Percentiles rank a stretch among this genome's conserved stretches.
Conservation (phyloP, 257 asterid species). For the Solanum arcanum region DNA sequence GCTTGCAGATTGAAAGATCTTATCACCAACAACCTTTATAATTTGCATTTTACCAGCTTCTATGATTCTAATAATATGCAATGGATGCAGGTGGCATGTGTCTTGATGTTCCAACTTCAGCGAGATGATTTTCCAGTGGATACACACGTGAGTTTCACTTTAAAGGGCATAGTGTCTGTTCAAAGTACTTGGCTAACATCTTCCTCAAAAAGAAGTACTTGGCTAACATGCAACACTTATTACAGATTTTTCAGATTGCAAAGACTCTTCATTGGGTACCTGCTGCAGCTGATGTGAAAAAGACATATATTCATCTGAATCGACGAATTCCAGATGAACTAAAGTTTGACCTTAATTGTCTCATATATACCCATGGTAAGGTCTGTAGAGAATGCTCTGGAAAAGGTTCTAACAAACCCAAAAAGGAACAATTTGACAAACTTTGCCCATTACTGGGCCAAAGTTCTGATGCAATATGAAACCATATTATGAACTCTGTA, state of each 20-base stretch:
- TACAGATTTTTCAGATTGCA: slow-evolving; percentile 71
- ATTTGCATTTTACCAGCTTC: neutral
- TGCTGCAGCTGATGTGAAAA: slow-evolving; percentile 38
- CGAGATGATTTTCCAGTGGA: slow-evolving; percentile 82
- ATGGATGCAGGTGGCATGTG: slow-evolving; percentile 71
- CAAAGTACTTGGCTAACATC: neutral
- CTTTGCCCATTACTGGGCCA: slow-evolving; percentile 44
- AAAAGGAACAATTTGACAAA: slow-evolving; percentile 11
- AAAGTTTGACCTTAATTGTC: slow-evolving; percentile 82
- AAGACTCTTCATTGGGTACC: slow-evolving; percentile 77
- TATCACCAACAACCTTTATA: neutral
- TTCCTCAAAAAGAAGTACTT: neutral
- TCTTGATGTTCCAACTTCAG: slow-evolving; percentile 79
- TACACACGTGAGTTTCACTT: slow-evolving; percentile 55
- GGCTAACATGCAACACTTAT: neutral
- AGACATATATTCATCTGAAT: slow-evolving; percentile 65
- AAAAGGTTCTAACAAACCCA: slow-evolving; percentile 23
- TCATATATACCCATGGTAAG: slow-evolving; percentile 80
- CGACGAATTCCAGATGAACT: slow-evolving; percentile 56
- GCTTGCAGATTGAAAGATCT: neutral
- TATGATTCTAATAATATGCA: slow-evolving; percentile 3
- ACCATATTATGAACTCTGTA: neutral
- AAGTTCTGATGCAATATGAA: slow-evolving; percentile 8
- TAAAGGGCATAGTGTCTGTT: neutral
- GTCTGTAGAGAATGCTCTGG: slow-evolving; percentile 52